phyloP scores from a whole-genome alignment of 495 filamentous ascomycete species.

The Clohesyomyces aquaticus region DNA sequence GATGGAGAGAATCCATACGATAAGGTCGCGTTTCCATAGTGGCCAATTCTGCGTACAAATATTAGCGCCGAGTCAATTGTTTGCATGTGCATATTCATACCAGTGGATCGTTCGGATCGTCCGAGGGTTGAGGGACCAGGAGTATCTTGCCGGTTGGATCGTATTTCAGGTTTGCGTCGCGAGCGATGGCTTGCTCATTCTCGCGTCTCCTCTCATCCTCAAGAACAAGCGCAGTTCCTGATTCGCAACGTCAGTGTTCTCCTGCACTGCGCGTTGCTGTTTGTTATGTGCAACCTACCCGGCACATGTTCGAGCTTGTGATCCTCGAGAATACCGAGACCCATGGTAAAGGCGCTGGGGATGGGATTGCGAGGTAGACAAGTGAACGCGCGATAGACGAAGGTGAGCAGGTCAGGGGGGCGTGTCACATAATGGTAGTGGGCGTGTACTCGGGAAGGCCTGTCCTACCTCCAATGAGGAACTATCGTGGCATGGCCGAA shows the following conservation, averaged over 20 bases:
- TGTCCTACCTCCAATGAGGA: no score
- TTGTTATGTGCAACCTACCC: conserved; percentile 59
- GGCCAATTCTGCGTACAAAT: conserved; percentile 82
- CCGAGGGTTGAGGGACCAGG: conserved; percentile 50
- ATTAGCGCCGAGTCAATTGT: not conserved
- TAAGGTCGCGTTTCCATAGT: conserved; percentile 80
- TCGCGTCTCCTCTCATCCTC: conserved; percentile 25
- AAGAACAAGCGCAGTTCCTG: conserved; percentile 39
- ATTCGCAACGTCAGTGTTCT: conserved; percentile 8
- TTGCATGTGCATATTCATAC: conserved; percentile 46
- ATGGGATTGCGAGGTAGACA: conserved; percentile 47
- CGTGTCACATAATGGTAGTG: conserved; percentile 2
- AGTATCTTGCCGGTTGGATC: conserved; percentile 45
- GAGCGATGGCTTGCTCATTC: conserved; percentile 23
- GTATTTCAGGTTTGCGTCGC: conserved; percentile 44
- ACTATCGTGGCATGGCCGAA: no score
- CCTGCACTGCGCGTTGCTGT: not conserved
- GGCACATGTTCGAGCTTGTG: conserved; percentile 67
- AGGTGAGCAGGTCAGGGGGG: not conserved
- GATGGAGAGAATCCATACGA: conserved; percentile 75
- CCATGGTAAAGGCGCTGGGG: no score
- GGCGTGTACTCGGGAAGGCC: no score
- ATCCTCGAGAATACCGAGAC: conserved; percentile 79
- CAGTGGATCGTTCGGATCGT: conserved; percentile 53
- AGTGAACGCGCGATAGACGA: not conserved